Percentiles rank a stretch among this genome's conserved stretches.
phyloP scores from a whole-genome alignment of 164 flowering plant species.

The Nymphaea thermarum region DNA sequence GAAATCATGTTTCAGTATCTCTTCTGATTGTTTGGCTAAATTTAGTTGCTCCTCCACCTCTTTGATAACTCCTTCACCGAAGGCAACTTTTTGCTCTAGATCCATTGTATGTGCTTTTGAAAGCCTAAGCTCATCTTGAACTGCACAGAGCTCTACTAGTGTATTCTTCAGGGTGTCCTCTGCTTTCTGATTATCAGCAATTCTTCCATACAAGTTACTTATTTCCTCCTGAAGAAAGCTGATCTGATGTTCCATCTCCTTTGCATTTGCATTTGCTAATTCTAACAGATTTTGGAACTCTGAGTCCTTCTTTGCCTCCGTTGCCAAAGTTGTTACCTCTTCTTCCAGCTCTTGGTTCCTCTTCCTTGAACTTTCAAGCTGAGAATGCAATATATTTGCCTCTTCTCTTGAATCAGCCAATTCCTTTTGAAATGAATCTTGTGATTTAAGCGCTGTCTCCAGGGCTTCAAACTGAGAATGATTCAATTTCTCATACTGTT shows the following conservation, averaged over 20 bases:
- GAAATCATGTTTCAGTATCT: slow-evolving; percentile 41
- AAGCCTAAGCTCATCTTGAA: slow-evolving; percentile 40
- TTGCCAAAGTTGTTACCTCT: slow-evolving; percentile 35
- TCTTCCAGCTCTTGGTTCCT: slow-evolving; percentile 52
- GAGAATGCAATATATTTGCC: slow-evolving; percentile 42
- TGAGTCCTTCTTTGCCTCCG: slow-evolving; percentile 48
- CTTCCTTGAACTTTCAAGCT: slow-evolving; percentile 59
- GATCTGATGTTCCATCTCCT: slow-evolving; percentile 62
- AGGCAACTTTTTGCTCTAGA: slow-evolving; percentile 35
- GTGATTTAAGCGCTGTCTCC: slow-evolving; percentile 49
- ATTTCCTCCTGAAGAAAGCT: slow-evolving; percentile 51
- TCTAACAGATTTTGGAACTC: slow-evolving; percentile 70
- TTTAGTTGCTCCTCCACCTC: slow-evolving; percentile 51
- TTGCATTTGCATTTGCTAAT: slow-evolving; percentile 38
- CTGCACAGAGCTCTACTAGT: slow-evolving; percentile 33
- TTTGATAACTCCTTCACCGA: slow-evolving; percentile 31
- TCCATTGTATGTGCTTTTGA: slow-evolving; percentile 43
- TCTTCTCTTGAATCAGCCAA: slow-evolving; percentile 47
- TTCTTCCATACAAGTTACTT: slow-evolving; percentile 49
- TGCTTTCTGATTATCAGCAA: slow-evolving; percentile 47
- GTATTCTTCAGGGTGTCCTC: slow-evolving; percentile 52
- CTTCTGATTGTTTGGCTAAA: slow-evolving; percentile 38
- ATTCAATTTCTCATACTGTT: slow-evolving; percentile 41
- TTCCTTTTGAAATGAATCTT: slow-evolving; percentile 62
- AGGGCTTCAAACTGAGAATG: slow-evolving; percentile 33